These are phyloP conservation scores for Rhodamnia argentea DNA, from an alignment of 345 rosid species.

Conservation along the genomic window DNA sequence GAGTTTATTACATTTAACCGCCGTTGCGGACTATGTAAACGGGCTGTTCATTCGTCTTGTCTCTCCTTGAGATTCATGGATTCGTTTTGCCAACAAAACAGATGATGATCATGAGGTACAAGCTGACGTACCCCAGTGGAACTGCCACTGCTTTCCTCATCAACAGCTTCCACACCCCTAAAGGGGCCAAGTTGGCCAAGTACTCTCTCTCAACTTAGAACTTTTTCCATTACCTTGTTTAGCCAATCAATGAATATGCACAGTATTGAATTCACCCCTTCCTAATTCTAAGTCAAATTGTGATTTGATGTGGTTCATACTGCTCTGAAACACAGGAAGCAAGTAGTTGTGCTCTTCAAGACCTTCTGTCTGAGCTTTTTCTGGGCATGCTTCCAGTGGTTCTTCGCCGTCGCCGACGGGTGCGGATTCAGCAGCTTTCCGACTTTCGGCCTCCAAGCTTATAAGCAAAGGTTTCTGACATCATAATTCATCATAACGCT, in stretches of 20 bases:
- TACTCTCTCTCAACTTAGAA: constrained; percentile 1
- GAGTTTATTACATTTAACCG: background rate
- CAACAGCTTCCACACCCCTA: constrained; percentile 91
- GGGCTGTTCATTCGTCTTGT: background rate
- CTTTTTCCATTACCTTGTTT: background rate
- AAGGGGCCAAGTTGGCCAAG: constrained; percentile 85
- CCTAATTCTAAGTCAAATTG: background rate
- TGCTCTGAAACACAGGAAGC: background rate
- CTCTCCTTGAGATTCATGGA: background rate
- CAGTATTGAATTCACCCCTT: background rate
- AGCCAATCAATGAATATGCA: background rate
- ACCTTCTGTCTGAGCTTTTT: constrained; percentile 31
- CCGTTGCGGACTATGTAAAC: background rate
- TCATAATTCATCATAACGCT: background rate
- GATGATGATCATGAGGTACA: constrained; percentile 80
- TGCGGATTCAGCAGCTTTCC: constrained; percentile 79
- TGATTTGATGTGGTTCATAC: background rate
- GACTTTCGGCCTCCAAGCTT: constrained; percentile 69
- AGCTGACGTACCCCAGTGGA: constrained; percentile 82
- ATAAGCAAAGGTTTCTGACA: constrained; percentile 20
- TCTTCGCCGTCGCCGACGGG: constrained; percentile 38
- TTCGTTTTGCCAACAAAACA: constrained; percentile 1
- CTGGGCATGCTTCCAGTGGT: constrained; percentile 68
- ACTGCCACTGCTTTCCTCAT: constrained; percentile 89
- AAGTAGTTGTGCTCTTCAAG: constrained; percentile 34